Evolutionary conservation across 768 basidiomycete genomes (phyloP).

Genomic region (Lentinus brumalis): DNA sequence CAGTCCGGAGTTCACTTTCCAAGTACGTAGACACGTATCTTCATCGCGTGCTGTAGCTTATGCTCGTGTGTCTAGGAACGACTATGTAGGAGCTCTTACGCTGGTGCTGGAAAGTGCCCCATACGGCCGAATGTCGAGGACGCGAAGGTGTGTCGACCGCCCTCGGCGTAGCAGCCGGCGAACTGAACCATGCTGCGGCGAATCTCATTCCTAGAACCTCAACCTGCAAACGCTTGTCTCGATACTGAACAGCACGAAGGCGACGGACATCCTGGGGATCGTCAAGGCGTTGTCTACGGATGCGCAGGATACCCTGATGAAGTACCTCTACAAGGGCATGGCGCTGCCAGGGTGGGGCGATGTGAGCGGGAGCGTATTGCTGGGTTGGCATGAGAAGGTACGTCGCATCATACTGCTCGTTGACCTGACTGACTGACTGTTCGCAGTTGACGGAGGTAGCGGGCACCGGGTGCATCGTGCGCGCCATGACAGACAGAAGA

Average conservation of each 20-base stretch:
- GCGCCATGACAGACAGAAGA: slow-evolving; percentile 74
- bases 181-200: background rate
- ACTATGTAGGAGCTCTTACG: slow-evolving; percentile 71
- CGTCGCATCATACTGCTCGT: slow-evolving; percentile 16
- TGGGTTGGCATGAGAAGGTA: slow-evolving; percentile 98
- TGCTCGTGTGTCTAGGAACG: slow-evolving; percentile 59
- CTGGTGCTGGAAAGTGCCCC: slow-evolving; percentile 77
- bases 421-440: too few relatives aligned
- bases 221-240: slow-evolving; percentile 83
- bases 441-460: slow-evolving; percentile 89
- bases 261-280: slow-evolving; percentile 78
- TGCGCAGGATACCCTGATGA: slow-evolving; percentile 91
- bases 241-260: slow-evolving; percentile 92
- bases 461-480: slow-evolving; percentile 93
- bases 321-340: slow-evolving; percentile 99
- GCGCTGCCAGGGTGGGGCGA: slow-evolving; percentile 60
- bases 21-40: slow-evolving; percentile 61
- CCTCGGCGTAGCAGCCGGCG: background rate
- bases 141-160: slow-evolving; percentile 69
- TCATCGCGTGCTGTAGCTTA: background rate
- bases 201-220: slow-evolving; percentile 52
- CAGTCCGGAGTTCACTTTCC: slow-evolving; percentile 72
- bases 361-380: slow-evolving; percentile 63
- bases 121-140: slow-evolving; percentile 89
- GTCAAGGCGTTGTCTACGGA: slow-evolving; percentile 74